Evolutionary conservation across 1,284 basidiomycete genomes (phyloP), one percentile per base, ranked within the genome.

Genomic region (Erythrobasidium hasegawianum): DNA sequence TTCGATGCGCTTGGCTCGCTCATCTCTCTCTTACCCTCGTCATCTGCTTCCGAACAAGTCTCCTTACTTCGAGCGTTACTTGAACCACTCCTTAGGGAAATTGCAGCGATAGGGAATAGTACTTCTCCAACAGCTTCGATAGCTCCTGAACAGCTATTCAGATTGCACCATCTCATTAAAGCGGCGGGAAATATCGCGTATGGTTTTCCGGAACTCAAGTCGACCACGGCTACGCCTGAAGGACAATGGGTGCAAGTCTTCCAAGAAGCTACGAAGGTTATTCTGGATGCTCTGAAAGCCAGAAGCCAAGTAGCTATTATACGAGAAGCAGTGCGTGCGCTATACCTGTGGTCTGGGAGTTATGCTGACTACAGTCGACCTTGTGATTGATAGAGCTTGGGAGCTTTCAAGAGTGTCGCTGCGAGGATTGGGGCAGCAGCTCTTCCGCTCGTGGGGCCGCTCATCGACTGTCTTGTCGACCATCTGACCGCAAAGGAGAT

Each of bases 151-250:
- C 24, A n/a, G 8, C 22, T 69, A 2, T 81, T 97, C 53, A 87
- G 87, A 76, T 86, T 93, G n/a, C 96, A 98, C 75, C 95, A 98
- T 78, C 83, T 89, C 71, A 89, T 98, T 75, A 89, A 97, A 84
- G 95, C 94, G 1, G 81, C 97, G 13, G 94, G 94, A 16, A 91
- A 90, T 74, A 85, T 98, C 60, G 90, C 93, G 54, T 97, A 97
- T 79, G 97, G 97, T 8, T 98, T 98, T 80, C 96, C 96, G 0
- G 78, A 79, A 43, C 61, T 77, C 87, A 87, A 29, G 85, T 83
- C 33, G 82, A 83, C 87, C 0, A 80, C 82, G 71, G 83, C 81
- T 47, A 86, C 87, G 71, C 82, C 86, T n/a, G 79, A 86, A 20
- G 88, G 91, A 2, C 86, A 87, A 0, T 83, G 83, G 77, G 79